Conservation (phyloP, 140 eudicot species). For the Senecio squalidus region DNA sequence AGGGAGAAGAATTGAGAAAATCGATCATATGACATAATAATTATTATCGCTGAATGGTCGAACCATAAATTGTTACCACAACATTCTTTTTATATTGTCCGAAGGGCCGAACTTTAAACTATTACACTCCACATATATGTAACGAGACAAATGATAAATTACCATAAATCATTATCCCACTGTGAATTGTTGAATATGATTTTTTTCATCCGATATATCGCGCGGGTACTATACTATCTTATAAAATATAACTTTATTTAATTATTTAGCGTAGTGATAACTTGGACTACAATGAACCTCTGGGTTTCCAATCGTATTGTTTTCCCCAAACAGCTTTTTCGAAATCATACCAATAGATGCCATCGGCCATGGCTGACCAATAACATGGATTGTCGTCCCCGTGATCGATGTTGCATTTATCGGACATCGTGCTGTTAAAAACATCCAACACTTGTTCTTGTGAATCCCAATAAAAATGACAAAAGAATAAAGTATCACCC, state of each 20-base stretch:
- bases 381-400: conserved; percentile 12
- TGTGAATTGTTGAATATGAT: too few species aligned
- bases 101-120: too few species aligned
- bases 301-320: conserved; percentile 3
- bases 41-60: too few species aligned
- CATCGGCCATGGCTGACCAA: conserved; percentile 5
- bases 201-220: too few species aligned
- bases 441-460: conserved; percentile 6
- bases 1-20: too few species aligned
- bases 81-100: too few species aligned
- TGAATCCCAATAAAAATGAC: conserved; percentile 11
- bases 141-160: too few species aligned
- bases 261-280: background rate
- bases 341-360: conserved; percentile 1
- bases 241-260: background rate
- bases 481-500: background rate
- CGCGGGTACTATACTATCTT: too few species aligned
- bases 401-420: background rate
- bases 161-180: too few species aligned
- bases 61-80: too few species aligned
- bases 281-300: background rate
- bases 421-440: background rate
- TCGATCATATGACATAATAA: too few species aligned
- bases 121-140: too few species aligned
- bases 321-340: background rate